These are phyloP conservation scores for Cocos nucifera DNA, from an alignment of 176 grass and related monocot genomes.

Conservation along the genomic window DNA sequence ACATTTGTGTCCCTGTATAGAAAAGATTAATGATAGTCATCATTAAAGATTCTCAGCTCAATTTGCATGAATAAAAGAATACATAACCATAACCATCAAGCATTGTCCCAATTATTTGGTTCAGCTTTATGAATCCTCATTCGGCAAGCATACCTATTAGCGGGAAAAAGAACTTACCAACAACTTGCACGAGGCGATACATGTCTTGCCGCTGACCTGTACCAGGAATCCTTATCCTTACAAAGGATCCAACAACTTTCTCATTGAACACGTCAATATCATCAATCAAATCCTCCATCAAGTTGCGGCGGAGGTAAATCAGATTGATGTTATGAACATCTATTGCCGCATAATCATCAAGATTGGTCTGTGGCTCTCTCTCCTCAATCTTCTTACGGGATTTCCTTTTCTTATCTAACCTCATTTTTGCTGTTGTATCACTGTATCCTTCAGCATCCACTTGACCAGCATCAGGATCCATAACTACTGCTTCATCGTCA, in stretches of 20 bases:
- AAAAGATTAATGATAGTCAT: conserved; percentile 8
- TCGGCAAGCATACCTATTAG: no score
- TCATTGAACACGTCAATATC: conserved; percentile 49
- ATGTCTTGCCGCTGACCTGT: conserved; percentile 89
- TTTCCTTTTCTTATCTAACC: conserved; percentile 52
- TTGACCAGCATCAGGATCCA: conserved; percentile 46
- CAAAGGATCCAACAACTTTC: conserved; percentile 86
- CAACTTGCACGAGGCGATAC: conserved; percentile 92
- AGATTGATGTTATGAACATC: conserved; percentile 94
- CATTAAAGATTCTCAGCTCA: no score
- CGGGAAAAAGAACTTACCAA: conserved; percentile 48
- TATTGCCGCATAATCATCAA: conserved; percentile 83
- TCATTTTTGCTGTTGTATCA: conserved; percentile 28
- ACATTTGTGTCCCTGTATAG: conserved; percentile 69
- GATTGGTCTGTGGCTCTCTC: conserved; percentile 39
- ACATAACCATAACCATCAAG: no score
- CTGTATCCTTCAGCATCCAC: conserved; percentile 38
- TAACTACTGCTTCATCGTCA: conserved; percentile 28
- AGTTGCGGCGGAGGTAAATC: conserved; percentile 73
- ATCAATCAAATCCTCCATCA: conserved; percentile 83
- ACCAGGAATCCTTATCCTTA: conserved; percentile 74
- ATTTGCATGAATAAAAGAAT: no score
- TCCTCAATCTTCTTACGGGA: conserved; percentile 47
- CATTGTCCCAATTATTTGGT: no score
- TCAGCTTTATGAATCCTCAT: no score